These are phyloP conservation scores for Gracilaria domingensis DNA, from an alignment of 23 red algal genomes.

Conservation along the genomic window DNA sequence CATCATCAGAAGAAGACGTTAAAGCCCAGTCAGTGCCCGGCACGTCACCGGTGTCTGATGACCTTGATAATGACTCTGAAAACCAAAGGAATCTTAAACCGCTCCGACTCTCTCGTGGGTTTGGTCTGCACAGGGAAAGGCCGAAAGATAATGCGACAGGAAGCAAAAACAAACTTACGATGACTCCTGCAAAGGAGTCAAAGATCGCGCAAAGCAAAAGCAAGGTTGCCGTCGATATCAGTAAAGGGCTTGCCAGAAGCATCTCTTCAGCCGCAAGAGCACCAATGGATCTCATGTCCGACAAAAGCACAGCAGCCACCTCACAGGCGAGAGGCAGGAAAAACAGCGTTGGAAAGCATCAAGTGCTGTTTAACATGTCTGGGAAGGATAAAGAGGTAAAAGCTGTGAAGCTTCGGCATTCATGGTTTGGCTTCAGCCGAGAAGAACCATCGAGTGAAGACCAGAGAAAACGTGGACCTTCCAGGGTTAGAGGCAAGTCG, in stretches of 20 bases:
- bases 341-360: neutral
- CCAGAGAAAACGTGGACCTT: neutral
- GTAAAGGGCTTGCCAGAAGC: neutral
- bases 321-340: neutral
- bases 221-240: neutral
- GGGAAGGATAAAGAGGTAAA: neutral
- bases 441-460: neutral
- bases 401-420: neutral
- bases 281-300: neutral
- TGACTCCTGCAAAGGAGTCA: neutral
- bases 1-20: neutral
- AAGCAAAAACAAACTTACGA: neutral
- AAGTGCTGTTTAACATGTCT: neutral
- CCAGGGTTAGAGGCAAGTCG: neutral
- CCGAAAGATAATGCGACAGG: neutral
- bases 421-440: slow-evolving; percentile 11
- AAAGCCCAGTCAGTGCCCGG: neutral
- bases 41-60: slow-evolving; percentile 2
- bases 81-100: neutral
- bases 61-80: neutral
- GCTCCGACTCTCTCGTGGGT: neutral
- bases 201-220: neutral
- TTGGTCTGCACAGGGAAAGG: neutral
- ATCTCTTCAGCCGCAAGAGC: neutral
- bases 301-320: neutral